Conservation (phyloP, 2,329 filamentous ascomycete genomes). For the Capronia coronata region DNA sequence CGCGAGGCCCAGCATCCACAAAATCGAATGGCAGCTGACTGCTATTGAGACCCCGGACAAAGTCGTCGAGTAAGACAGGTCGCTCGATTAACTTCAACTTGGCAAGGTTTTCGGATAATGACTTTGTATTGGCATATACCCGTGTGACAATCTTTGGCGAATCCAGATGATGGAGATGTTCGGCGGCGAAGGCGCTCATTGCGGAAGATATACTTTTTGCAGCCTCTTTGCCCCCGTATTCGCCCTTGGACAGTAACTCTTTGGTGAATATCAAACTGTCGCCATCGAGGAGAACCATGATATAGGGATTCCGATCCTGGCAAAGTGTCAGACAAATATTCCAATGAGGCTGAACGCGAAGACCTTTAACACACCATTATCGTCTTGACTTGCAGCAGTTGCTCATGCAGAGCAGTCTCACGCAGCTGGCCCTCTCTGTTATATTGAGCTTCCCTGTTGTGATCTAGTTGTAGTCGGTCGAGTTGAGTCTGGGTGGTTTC, state of each 20-base stretch:
- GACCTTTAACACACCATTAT: conserved; percentile 38
- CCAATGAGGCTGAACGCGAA: conserved; percentile 4
- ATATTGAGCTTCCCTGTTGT: conserved; percentile 43
- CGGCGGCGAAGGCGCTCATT: conserved; percentile 41
- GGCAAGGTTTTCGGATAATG: conserved; percentile 45
- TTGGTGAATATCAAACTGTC: conserved; percentile 52
- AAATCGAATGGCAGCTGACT: conserved; percentile 47
- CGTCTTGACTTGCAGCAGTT: conserved; percentile 40
- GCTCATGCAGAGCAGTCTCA: conserved; percentile 43
- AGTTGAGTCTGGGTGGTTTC: conserved; percentile 38
- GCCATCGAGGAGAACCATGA: conserved; percentile 51
- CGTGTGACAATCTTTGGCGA: conserved; percentile 46
- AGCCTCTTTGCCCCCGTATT: conserved; percentile 48
- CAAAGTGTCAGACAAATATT: conserved; percentile 6
- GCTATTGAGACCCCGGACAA: conserved; percentile 51
- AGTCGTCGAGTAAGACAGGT: conserved; percentile 43
- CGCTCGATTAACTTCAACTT: conserved; percentile 42
- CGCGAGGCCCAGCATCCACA: conserved; percentile 43
- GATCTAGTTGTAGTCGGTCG: conserved; percentile 34
- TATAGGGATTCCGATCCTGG: conserved; percentile 49
- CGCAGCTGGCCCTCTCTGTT: conserved; percentile 44
- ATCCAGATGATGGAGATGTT: conserved; percentile 38
- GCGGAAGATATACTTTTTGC: conserved; percentile 44
- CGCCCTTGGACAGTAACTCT: conserved; percentile 44
- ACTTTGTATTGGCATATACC: conserved; percentile 50